Evolutionary conservation across 2,329 filamentous ascomycete species (phyloP), one percentile per base, ranked within the genome.

Genomic region (Diplodia corticola): DNA sequence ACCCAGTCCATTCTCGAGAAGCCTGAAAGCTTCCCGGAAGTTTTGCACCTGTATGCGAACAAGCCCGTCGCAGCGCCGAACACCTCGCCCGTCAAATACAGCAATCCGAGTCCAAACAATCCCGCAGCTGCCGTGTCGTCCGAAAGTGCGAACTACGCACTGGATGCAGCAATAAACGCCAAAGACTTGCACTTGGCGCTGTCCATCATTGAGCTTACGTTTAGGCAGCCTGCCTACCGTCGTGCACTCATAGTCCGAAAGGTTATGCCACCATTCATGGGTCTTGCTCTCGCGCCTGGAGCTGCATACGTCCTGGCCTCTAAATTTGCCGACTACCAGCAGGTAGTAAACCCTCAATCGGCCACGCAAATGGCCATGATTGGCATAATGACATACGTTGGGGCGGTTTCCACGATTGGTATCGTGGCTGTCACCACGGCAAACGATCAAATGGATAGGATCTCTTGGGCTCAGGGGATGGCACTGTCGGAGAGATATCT

Each of bases 401-500:
- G 88, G 22, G 91, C 92, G 69, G 93, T 93, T 4, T 89, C 87
- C 4, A 92, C 89, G 10, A 86, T 98, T 63, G 95, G 94, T 2
- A 80, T 95, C 49, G 87, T 98, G 44, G 92, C 94, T 9, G 82
- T 96, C 67, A 89, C 92, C 28, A 97, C 94, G 37, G 85, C 89
- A 68, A 97, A 97, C 78, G 93, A 98, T 76, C 93, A 98, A 78
- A 97, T 97, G 91, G 89, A 90, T 73, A 88, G 95, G 22, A 92
- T 98, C 5, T 93, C 92, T 2, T 99, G 95, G 95, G 84, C 90
- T 9, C 87, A 88, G 0, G 95, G 95, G 12, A 89, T 92, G 37
- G 90, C 91, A 24, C 80, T 98, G 69, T 85, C 90, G 68, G 86
- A 92, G 73, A 86, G 95, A 15, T 98, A 93, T 91, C 77, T 96